Base-by-base conservation (phyloP, 257 asterid genomes). In the Nicotiana attenuata region DNA sequence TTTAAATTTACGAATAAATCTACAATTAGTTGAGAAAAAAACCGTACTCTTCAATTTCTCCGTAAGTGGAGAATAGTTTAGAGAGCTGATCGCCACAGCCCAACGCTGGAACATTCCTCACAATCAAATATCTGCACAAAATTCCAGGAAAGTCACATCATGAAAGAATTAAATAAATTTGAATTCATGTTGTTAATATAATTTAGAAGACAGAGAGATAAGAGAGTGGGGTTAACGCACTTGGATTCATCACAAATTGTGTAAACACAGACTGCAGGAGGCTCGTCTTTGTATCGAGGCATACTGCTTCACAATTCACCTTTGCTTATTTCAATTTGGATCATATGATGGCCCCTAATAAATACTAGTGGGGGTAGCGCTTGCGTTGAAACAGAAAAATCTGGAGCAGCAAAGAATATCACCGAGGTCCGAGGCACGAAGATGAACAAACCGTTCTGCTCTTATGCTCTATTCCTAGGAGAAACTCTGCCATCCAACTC, bases 201-300 rank as follows among this genome's bases (percentile, higher is more conserved):
- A 28, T 4, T 22, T 10, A 24, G 11, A n/a, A 77, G 55, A 77
- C 19, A 14, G 33, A 22, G 56, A 68, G 10, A 50, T 41, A 41
- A 41, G 3, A 64, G 16, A 64, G 10, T 64, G 35, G 76, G 55
- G 77, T 19, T 68, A 41, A 33, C 47, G 33, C 19, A 93, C 97
- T 88, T 95, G 85, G 99, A 95, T 91, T 95, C 99, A 79, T 95
- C 98, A 77, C 97, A 93, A 84, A 95, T 95, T 11, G 98, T 92
- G 82, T 93, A 95, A 24, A 93, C 97, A 6, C 97, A 92, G 78
- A 95, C 91, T 7, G 97, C 97, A 26, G 92, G 85, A 33, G 88
- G 78, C 79, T 92, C 96, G 71, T 92, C 95, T 80, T 81, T 89
- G 89, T 81, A 86, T 82, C 89, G 89, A 47, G 93, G 94, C 99